A percentile compares a stretch with the other conserved stretches of the same genome.
Evolutionary conservation across 495 filamentous ascomycete genomes (phyloP).

Genomic region (Astrothelium macrocarpum): DNA sequence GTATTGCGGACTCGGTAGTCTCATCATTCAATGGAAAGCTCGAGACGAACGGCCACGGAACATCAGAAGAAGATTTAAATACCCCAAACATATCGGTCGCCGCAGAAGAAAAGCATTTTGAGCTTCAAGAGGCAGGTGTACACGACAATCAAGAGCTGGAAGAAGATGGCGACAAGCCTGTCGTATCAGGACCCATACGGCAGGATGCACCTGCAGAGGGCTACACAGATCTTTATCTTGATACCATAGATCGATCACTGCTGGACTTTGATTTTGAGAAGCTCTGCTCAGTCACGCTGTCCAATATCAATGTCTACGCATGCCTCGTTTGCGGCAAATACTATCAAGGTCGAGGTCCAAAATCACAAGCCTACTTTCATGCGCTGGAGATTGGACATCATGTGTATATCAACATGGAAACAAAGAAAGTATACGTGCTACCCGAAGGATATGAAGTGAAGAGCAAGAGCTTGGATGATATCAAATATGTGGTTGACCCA

Average conservation of each 20-base stretch:
- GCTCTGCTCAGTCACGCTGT: constrained; percentile 87
- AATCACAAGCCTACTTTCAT: constrained; percentile 95
- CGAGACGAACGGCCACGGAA: constrained; percentile 34
- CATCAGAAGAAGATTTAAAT: constrained; percentile 17
- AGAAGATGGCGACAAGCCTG: constrained; percentile 5
- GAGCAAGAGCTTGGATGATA: constrained; percentile 92
- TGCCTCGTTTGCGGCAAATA: constrained; percentile 97
- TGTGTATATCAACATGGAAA: constrained; percentile 94
- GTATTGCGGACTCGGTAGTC: constrained; percentile 34
- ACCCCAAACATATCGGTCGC: constrained; percentile 26
- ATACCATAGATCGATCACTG: constrained; percentile 81
- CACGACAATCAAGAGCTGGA: constrained; percentile 16
- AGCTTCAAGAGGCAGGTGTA: constrained; percentile 38
- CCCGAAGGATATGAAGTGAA: constrained; percentile 96
- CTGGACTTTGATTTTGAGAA: constrained; percentile 98
- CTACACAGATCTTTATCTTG: constrained; percentile 92
- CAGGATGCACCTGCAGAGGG: constrained; percentile 76
- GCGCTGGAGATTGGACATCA: constrained; percentile 91
- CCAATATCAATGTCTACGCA: constrained; percentile 98
- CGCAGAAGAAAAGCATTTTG: constrained; percentile 28
- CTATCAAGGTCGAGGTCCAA: constrained; percentile 86
- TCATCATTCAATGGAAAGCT: constrained; percentile 29
- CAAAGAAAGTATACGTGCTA: constrained; percentile 88
- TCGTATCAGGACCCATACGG: constrained; percentile 27
- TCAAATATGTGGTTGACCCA: constrained; percentile 98